Conservation (phyloP, 148 eudicot species). For the Rhododendron williamsianum region DNA sequence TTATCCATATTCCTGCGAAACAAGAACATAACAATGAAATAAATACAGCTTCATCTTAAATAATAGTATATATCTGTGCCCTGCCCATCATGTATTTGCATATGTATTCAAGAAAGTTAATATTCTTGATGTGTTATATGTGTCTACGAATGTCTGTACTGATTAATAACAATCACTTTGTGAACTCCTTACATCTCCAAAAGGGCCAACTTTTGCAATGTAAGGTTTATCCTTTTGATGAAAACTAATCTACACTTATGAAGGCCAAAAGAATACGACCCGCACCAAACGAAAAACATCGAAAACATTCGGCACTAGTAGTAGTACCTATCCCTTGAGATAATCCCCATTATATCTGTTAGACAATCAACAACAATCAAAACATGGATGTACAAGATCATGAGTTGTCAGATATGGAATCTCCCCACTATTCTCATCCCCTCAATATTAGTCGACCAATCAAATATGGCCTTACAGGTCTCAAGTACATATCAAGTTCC, state of each 20-base stretch:
- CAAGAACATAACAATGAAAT: background rate
- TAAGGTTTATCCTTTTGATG: background rate
- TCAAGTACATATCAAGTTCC: no score
- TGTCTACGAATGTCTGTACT: background rate
- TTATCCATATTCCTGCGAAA: conserved; percentile 2
- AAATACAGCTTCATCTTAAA: background rate
- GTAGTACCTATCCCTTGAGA: background rate
- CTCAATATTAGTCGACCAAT: background rate
- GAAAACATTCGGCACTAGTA: background rate
- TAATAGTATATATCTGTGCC: background rate
- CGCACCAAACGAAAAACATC: background rate
- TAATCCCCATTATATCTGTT: background rate
- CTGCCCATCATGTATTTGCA: background rate
- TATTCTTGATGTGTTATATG: background rate
- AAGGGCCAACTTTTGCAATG: background rate
- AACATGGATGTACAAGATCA: no score
- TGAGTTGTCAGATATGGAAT: no score
- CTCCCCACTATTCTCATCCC: background rate
- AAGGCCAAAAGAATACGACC: background rate
- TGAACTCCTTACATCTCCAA: background rate
- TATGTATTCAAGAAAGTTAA: background rate
- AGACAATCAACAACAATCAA: no score
- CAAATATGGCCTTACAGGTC: background rate
- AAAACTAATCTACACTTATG: background rate
- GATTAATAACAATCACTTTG: background rate